Evolutionary conservation across 2,329 filamentous ascomycete species (phyloP), one percentile per base, ranked within the genome.

Genomic region (Epichloe coenophiala): DNA sequence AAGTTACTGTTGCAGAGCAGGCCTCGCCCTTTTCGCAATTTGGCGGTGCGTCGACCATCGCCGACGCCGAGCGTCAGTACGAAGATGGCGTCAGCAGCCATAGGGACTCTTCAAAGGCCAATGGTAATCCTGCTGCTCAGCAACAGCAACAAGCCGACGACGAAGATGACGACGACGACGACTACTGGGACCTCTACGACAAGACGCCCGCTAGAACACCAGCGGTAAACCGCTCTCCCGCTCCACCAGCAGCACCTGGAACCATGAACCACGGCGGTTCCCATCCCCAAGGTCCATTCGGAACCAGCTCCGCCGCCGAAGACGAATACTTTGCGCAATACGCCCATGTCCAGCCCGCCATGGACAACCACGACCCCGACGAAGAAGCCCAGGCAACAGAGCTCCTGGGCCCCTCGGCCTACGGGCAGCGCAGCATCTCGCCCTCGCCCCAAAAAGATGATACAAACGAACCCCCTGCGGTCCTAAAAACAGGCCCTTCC

Each of bases 351-450:
- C 86, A 91, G 62, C 85, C 86, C 2, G 86, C 86, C 35, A 80
- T 91, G 73, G 87, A 91, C 65, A 80, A 80, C 51, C 81, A 90
- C 63, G 86, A 90, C 57, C 86, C 86, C n/a, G 84, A 88, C 58
- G 85, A 88, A 67, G 81, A 73, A 51, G 68, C 59, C 2, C 57
- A 57, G 45, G 56, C 55, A 48, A 59, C 63, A 43, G 59, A 64
- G 36, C 58, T 63, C 51, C 56, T 66, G 17, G 65, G 66, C 6
- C 69, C 69, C 3, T 59, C 57, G n/a, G 61, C 54, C 45, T 56
- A 64, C 35, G 53, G 53, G 39, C 57, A 49, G 17, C 23, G 44
- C 51, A 11, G 41, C 39, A 17, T 48, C 47, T 27, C 41, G 11
- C 41, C 13, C 7, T n/a, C 13, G 36, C 36, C 36, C 36, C 7